Evolutionary conservation across 2,329 filamentous ascomycete species (phyloP), one percentile per base, ranked within the genome.

Genomic region (Blumeria graminis): DNA sequence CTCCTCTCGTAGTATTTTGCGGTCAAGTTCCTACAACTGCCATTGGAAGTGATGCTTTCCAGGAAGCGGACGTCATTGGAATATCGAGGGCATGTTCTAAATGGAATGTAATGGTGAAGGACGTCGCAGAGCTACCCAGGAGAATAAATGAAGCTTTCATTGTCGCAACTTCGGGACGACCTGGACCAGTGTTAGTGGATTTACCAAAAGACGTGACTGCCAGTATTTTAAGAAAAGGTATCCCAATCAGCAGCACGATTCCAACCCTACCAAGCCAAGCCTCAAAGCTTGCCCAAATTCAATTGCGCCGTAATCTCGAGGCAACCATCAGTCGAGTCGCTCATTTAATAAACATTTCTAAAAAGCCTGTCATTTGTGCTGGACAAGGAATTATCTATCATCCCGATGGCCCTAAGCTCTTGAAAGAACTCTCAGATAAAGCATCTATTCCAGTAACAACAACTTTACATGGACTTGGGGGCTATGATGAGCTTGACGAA

Each of bases 31-130:
- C 80, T 7, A 96, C 90, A 38, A 80, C 77, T 51, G 84, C 87
- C 56, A 95, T 96, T 69, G 92, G 92, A 60, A 93, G 85, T 60
- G 90, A 96, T 68, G 87, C 88, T 57, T 96, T 96, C 76, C 92
- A 98, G 69, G 92, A 96, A 71, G 89, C 88, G 58, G 92, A 98
- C 67, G 82, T 94, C 38, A 75, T 95, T 58, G 90, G 90, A 63
- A 96, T 98, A 69, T 94, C 87, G 36, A 79, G 90, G 65, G 82
- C 89, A 18, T 95, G 89, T 76, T 95, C 89, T 63, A 96, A 96
- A 74, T 98, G 92, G 92, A 96, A 96, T 65, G 87, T 94, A 59
- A 93, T 96, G 88, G 87, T 95, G 53, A 95, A 93, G 76, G 90
- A 83, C 68, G 81, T 94, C 56, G 88, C 86, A 55, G 92, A 98